Evolutionary conservation across 2,329 filamentous ascomycete genomes (phyloP), one percentile per base, ranked within the genome.

Genomic region (Aspergillus flavus): DNA sequence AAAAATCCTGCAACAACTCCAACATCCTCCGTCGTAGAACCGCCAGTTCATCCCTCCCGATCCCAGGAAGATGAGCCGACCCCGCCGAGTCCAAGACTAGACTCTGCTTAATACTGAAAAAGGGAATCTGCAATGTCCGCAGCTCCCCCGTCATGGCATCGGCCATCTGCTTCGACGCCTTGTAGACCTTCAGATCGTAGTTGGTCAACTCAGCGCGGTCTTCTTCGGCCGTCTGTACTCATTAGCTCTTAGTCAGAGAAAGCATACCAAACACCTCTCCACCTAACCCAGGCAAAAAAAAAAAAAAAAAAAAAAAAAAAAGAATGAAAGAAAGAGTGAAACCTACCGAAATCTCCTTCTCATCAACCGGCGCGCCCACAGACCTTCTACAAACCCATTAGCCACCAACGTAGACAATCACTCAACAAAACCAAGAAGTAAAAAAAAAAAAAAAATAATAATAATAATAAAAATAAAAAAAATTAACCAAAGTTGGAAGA

Each of bases 141-240:
- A 91, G 73, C 66, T 87, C 85, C 1, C 76, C 73, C 7, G 79
- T 81, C 75, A 89, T 85, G 16, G 84, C 83, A n/a, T 81, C 79
- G 0, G 84, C 81, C 88, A 91, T 89, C 12, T 85, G 79, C 46
- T 76, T 76, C 57, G 85, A 84, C 3, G 87, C 87, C 60, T 79
- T 82, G 68, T 89, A 85, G 19, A 91, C 85, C 71, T 91, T 91
- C 58, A 77, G 75, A 66, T 90, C 87, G 71, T 87, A 90, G 23
- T 79, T 79, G 34, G 78, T 72, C 9, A 91, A 75, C 72, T 91
- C 88, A 55, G 81, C 78, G 39, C 82, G 74, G 54, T 87, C 78
- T 55, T 84, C 81, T 65, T 84, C 76, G 9, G 75, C 74, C 32
- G 80, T 82, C 78, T 83, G 36, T 46, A 36, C 26, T 7, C 6